phyloP scores from a whole-genome alignment of 768 basidiomycete genomes.

The Termitomyces sp. region DNA sequence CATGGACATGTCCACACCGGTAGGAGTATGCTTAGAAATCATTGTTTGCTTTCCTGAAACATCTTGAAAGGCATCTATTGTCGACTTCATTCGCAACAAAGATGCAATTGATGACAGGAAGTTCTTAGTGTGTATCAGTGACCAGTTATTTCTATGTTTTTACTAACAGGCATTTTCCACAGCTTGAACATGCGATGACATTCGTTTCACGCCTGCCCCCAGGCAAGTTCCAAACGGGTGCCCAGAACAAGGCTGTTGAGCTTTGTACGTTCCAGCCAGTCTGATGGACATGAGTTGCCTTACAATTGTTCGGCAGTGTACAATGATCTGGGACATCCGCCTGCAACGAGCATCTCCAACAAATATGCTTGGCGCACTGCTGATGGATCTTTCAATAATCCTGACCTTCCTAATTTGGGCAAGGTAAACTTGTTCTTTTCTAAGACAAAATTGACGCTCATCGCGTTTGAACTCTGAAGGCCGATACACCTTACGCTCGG shows the following conservation, averaged over 20 bases:
- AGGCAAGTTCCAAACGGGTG: slow-evolving; percentile 28
- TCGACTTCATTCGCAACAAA: slow-evolving; percentile 56
- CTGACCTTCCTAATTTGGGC: slow-evolving; percentile 63
- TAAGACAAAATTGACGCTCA: not conserved
- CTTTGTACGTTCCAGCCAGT: slow-evolving; percentile 40
- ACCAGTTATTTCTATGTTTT: not conserved
- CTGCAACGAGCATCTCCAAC: slow-evolving; percentile 60
- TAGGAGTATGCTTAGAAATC: slow-evolving; percentile 16
- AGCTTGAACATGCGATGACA: slow-evolving; percentile 71
- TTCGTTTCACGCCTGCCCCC: slow-evolving; percentile 57
- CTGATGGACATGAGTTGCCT: not conserved
- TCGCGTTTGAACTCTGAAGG: slow-evolving; percentile 22
- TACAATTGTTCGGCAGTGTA: slow-evolving; percentile 45
- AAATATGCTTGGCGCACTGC: slow-evolving; percentile 64
- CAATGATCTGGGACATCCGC: slow-evolving; percentile 77
- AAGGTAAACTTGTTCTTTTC: slow-evolving; percentile 30
- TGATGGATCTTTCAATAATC: slow-evolving; percentile 78
- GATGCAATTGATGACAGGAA: slow-evolving; percentile 74
- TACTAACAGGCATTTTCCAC: not conserved
- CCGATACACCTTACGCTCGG: slow-evolving; percentile 74
- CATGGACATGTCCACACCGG: slow-evolving; percentile 36
- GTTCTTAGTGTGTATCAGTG: slow-evolving; percentile 49
- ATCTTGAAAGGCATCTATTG: slow-evolving; percentile 41
- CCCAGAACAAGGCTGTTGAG: slow-evolving; percentile 46
- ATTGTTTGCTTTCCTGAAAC: not conserved